Conservation (phyloP, 805 yeast species). For the Candida insectorum region DNA sequence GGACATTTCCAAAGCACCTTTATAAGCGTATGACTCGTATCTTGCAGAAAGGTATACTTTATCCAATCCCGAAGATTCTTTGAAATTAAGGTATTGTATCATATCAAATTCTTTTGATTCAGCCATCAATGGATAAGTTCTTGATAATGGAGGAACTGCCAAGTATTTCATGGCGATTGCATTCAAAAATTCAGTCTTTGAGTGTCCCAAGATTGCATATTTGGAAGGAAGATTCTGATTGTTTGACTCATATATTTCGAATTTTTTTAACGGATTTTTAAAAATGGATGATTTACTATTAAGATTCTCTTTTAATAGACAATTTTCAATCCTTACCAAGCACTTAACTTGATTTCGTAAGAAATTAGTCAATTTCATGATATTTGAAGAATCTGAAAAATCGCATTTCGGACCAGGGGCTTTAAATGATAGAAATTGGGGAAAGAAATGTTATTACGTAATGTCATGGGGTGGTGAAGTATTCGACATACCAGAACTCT, state of each 20-base stretch:
- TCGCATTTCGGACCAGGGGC: too few relatives aligned
- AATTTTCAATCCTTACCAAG: conserved; percentile 9
- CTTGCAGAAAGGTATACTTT: conserved; percentile 81
- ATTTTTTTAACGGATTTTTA: conserved; percentile 21
- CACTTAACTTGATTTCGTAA: conserved; percentile 8
- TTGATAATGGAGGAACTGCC: conserved; percentile 48
- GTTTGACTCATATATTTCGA: conserved; percentile 19
- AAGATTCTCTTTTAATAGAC: conserved; percentile 8
- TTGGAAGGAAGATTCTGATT: conserved; percentile 14
- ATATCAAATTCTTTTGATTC: conserved; percentile 24
- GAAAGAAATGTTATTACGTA: too few relatives aligned
- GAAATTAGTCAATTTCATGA: too few relatives aligned
- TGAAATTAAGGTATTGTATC: conserved; percentile 31
- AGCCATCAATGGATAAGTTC: conserved; percentile 52
- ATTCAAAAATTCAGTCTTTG: conserved; percentile 52
- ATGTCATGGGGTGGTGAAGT: too few relatives aligned
- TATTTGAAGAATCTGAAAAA: too few relatives aligned
- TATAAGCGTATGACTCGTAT: conserved; percentile 68
- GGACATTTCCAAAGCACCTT: conserved; percentile 56
- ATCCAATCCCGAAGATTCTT: conserved; percentile 34
- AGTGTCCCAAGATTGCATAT: conserved; percentile 38
- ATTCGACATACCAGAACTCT: too few relatives aligned
- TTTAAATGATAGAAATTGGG: too few relatives aligned
- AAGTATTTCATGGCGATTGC: conserved; percentile 54
- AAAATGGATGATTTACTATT: conserved; percentile 12